Percentiles rank a stretch among this genome's conserved stretches.
Evolutionary conservation across 441 rosid genomes (phyloP).

Genomic region (Iberis amara): DNA sequence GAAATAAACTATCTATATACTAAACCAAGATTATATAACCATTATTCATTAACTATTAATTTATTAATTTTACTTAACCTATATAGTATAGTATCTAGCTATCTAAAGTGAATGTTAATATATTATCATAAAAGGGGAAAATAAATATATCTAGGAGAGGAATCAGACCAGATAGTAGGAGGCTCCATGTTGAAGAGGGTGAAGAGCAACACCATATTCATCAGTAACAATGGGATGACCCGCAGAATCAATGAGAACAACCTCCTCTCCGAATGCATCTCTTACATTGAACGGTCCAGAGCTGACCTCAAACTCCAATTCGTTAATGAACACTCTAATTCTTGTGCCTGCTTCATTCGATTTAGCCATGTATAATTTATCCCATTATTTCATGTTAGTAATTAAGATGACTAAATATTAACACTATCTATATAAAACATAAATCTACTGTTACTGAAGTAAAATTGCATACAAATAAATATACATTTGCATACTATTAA

Average conservation of each 20-base stretch:
- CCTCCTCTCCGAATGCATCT: slow-evolving; percentile 84
- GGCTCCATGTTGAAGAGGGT: slow-evolving; percentile 76
- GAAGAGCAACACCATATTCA: slow-evolving; percentile 77
- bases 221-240: slow-evolving; percentile 78
- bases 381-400: slow-evolving; percentile 29
- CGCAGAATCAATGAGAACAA: slow-evolving; percentile 55
- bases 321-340: slow-evolving; percentile 76
- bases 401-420: not conserved
- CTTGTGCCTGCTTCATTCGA: slow-evolving; percentile 28
- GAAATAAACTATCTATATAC: slow-evolving; percentile 29
- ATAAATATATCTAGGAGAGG: slow-evolving; percentile 19
- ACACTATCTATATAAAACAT: slow-evolving; percentile 6
- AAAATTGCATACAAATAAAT: not conserved
- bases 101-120: slow-evolving; percentile 3
- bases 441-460: not conserved
- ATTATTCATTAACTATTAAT: not conserved
- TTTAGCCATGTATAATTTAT: slow-evolving; percentile 23
- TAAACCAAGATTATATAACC: slow-evolving; percentile 16
- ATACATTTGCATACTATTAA: slow-evolving; percentile 6
- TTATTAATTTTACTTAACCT: not conserved
- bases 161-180: slow-evolving; percentile 63
- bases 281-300: slow-evolving; percentile 69
- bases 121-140: not conserved
- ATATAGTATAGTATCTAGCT: slow-evolving; percentile 19
- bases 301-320: slow-evolving; percentile 65